Evolutionary conservation across 768 basidiomycete species (phyloP), one percentile per base, ranked within the genome.

Genomic region (Boletus subcaerulescens): DNA sequence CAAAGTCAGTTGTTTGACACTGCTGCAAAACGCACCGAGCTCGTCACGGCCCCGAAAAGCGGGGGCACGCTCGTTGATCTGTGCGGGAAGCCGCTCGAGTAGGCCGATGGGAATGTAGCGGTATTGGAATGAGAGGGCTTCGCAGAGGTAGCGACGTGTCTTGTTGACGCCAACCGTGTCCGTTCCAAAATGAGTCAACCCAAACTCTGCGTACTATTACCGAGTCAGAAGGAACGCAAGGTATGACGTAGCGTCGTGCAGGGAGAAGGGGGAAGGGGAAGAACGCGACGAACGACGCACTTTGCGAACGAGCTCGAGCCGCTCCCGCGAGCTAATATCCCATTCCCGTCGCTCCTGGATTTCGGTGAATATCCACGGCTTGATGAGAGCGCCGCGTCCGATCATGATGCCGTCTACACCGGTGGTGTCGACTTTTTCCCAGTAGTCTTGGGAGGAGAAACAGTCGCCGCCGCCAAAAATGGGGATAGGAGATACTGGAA

Each of bases 391-490:
- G 0, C 97, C 97, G 20, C 97, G 79, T 1, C 86, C 97, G 35
- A 98, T 80, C 97, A 99, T 98, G 42, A 98, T 78, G 6, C 95
- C 94, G 66, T 98, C 95, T 0, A 97, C 93, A 5, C 92, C 92
- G 26, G 81, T 85, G n/a, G 75, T 68, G 42, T 92, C 85, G 31
- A 94, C 80, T 43, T 82, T 82, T 15, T 81, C 72, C 83, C 89
- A 90, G 69, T 95, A 95, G 54, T 83, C 87, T 54, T 88, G 77
- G 6, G 90, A 84, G 3, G 93, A 95, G 75, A 90, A 99, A 60
- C 89, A 91, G 67, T 99, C 97, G 0, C 97, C 97, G 26, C 93
- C 93, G 9, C 97, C 97, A 59, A 98, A 96, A 43, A 99, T 94
- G 0, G 95, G 95, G n/a, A 98, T 78, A 0, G 89, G 81, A 0